These are phyloP conservation scores for Sindora glabra DNA, from an alignment of 306 rosid genomes.

Conservation along the genomic window DNA sequence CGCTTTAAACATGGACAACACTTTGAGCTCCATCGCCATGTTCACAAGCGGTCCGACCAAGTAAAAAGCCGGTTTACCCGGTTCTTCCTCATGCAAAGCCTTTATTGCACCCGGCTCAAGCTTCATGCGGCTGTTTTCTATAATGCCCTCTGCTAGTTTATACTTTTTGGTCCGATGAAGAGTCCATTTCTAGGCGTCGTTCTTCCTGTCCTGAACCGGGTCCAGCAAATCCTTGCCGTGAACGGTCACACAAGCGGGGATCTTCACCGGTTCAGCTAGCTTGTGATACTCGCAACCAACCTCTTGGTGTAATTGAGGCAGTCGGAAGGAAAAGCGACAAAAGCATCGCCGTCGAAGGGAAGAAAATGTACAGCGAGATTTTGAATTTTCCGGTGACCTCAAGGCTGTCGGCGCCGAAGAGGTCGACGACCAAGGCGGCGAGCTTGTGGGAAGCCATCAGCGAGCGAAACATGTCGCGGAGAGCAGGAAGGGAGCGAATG, in stretches of 20 bases:
- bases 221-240: conserved; percentile 44
- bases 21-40: not conserved
- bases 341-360: conserved; percentile 36
- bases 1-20: conserved; percentile 28
- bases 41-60: conserved; percentile 50
- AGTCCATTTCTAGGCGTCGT: conserved; percentile 45
- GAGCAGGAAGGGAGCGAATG: conserved; percentile 27
- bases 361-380: conserved; percentile 34
- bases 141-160: conserved; percentile 34
- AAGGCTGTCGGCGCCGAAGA: conserved; percentile 52
- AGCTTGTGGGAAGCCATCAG: not conserved
- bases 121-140: conserved; percentile 49
- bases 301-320: conserved; percentile 36
- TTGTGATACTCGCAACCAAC: conserved; percentile 39
- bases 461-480: conserved; percentile 3
- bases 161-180: conserved; percentile 39
- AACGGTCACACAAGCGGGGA: conserved; percentile 58
- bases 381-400: conserved; percentile 34
- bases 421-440: conserved; percentile 39
- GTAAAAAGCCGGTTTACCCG: conserved; percentile 36
- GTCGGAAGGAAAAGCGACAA: conserved; percentile 30
- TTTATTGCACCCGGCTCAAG: conserved; percentile 43
- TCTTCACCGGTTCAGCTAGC: conserved; percentile 26
- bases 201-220: conserved; percentile 49
- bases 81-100: conserved; percentile 17